Conservation (phyloP, 1,284 basidiomycete genomes). For the Pseudozyma sp. region DNA sequence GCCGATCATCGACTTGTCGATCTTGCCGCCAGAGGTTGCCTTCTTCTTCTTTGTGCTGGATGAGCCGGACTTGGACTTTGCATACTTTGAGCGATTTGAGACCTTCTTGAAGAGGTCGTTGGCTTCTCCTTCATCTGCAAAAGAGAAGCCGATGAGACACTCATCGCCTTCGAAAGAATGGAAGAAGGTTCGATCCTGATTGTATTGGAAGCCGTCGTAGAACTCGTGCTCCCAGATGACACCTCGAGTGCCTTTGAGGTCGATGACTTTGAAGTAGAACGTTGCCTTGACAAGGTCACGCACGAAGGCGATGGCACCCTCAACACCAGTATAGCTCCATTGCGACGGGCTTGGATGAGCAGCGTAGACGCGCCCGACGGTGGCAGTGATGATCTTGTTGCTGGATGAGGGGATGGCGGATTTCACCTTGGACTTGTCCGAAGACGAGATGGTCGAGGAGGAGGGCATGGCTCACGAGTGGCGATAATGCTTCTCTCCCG, state of each 20-base stretch:
- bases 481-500: conserved; percentile 56
- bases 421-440: conserved; percentile 67
- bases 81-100: conserved; percentile 76
- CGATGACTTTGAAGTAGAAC: conserved; percentile 63
- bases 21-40: conserved; percentile 72
- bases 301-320: conserved; percentile 66
- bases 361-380: conserved; percentile 65
- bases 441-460: conserved; percentile 60
- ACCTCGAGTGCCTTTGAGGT: conserved; percentile 78
- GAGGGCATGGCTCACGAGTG: conserved; percentile 61
- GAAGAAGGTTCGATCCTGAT: conserved; percentile 89
- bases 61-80: conserved; percentile 55
- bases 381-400: conserved; percentile 67
- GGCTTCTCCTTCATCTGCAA: conserved; percentile 88
- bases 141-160: conserved; percentile 90
- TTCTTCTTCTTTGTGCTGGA: conserved; percentile 71
- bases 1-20: conserved; percentile 91
- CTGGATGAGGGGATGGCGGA: conserved; percentile 60
- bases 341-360: conserved; percentile 48
- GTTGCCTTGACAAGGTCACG: conserved; percentile 51
- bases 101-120: conserved; percentile 91
- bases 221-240: conserved; percentile 95
- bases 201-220: conserved; percentile 85
- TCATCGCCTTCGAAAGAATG: conserved; percentile 91
- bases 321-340: conserved; percentile 64